A percentile compares a stretch with the other conserved stretches of the same genome.
These are phyloP conservation scores for Cryphonectria naterciae DNA, from an alignment of 2,329 filamentous ascomycete species.

Conservation along the genomic window DNA sequence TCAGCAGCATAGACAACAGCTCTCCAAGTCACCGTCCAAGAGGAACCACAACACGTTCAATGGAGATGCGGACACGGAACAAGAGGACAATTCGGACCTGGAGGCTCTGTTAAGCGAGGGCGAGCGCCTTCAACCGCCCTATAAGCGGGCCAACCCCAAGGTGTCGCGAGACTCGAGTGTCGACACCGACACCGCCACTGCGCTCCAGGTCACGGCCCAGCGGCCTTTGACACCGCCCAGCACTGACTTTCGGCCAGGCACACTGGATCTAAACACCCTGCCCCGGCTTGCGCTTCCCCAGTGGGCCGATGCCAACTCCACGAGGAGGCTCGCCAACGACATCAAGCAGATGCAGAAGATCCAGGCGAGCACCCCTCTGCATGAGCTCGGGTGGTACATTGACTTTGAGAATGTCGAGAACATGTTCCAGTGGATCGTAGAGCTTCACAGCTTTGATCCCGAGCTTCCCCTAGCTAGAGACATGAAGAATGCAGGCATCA, in stretches of 20 bases:
- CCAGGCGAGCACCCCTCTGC: slow-evolving; percentile 63
- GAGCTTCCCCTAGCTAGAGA: slow-evolving; percentile 72
- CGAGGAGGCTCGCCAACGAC: slow-evolving; percentile 66
- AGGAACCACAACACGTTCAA: slow-evolving; percentile 34
- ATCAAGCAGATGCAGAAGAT: slow-evolving; percentile 65
- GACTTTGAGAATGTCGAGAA: slow-evolving; percentile 69
- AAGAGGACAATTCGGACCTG: slow-evolving; percentile 47
- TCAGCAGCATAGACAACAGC: neutral
- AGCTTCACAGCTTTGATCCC: slow-evolving; percentile 80
- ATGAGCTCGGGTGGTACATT: slow-evolving; percentile 83
- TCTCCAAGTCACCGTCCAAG: slow-evolving; percentile 16
- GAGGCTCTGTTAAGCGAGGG: slow-evolving; percentile 40
- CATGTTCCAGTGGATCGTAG: slow-evolving; percentile 89
- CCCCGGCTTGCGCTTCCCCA: slow-evolving; percentile 67
- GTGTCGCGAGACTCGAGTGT: slow-evolving; percentile 27
- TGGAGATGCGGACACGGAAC: slow-evolving; percentile 44
- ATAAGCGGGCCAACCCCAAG: slow-evolving; percentile 11
- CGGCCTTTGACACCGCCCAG: slow-evolving; percentile 26
- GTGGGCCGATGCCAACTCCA: slow-evolving; percentile 66
- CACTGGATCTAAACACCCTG: slow-evolving; percentile 63
- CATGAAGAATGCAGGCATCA: slow-evolving; percentile 65
- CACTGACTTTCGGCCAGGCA: slow-evolving; percentile 66
- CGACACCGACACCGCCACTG: slow-evolving; percentile 15
- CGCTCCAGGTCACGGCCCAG: slow-evolving; percentile 11
- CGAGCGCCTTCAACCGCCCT: slow-evolving; percentile 24